Percentiles rank a stretch among this genome's conserved stretches.
Conservation (phyloP, 2,329 filamentous ascomycete genomes). For the Alternaria solani region DNA sequence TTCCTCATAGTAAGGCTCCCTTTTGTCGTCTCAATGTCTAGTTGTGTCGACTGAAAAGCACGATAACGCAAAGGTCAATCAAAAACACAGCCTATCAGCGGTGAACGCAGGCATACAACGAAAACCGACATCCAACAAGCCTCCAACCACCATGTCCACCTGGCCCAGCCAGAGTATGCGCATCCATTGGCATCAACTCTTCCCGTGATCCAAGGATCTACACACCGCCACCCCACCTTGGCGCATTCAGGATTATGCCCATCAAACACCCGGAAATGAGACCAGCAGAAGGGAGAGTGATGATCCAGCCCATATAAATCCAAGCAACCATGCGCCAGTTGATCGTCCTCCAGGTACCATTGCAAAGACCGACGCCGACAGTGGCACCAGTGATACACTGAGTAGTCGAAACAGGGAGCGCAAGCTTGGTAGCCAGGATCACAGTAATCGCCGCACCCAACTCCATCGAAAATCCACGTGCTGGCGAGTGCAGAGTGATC, state of each 20-base stretch:
- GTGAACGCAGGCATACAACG: neutral
- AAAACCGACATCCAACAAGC: neutral
- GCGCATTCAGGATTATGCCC: conserved; percentile 69
- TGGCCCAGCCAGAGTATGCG: neutral
- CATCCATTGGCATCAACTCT: neutral
- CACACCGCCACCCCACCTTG: conserved; percentile 46
- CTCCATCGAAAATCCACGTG: conserved; percentile 58
- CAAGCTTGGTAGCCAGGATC: conserved; percentile 68
- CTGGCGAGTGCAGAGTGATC: conserved; percentile 69
- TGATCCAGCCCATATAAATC: conserved; percentile 57
- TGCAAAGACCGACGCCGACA: conserved; percentile 45
- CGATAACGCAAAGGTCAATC: neutral
- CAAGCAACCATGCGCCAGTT: conserved; percentile 55
- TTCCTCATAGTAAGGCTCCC: neutral
- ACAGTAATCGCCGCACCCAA: conserved; percentile 65
- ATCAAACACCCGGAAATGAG: conserved; percentile 66
- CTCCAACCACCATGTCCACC: neutral
- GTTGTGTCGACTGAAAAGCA: neutral
- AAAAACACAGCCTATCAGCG: neutral
- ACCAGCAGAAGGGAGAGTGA: conserved; percentile 55
- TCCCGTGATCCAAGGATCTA: neutral
- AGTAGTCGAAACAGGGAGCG: conserved; percentile 64
- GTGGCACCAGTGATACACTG: conserved; percentile 60
- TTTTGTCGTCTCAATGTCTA: neutral
- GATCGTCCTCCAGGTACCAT: conserved; percentile 49